Evolutionary conservation across 2,329 filamentous ascomycete species (phyloP).

Genomic region (Geosmithia putterillii): DNA sequence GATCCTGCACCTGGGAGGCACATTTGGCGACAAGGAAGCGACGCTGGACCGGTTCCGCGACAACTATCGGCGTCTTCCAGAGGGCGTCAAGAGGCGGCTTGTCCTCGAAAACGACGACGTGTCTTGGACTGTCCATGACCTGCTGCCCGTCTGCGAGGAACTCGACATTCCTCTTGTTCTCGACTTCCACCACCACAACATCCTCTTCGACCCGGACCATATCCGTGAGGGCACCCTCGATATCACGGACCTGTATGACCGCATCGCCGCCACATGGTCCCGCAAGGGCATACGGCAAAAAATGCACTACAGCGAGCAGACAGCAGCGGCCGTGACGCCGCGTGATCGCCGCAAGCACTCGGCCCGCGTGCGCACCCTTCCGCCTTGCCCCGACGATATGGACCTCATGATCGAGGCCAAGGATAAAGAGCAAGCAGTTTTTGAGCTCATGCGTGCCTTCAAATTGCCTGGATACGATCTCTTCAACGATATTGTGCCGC

Average conservation of each 20-base stretch:
- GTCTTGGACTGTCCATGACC: constrained; percentile 80
- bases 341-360: constrained; percentile 77
- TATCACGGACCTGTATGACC: constrained; percentile 60
- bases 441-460: constrained; percentile 83
- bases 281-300: constrained; percentile 80
- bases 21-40: constrained; percentile 74
- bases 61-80: constrained; percentile 57
- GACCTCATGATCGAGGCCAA: constrained; percentile 99
- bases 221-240: constrained; percentile 77
- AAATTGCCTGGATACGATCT: constrained; percentile 68
- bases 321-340: constrained; percentile 51
- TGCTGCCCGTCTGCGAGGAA: constrained; percentile 83
- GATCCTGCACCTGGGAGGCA: constrained; percentile 87
- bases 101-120: constrained; percentile 95
- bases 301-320: constrained; percentile 89
- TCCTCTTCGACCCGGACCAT: constrained; percentile 58
- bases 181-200: constrained; percentile 94
- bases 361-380: constrained; percentile 63
- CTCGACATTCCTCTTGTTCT: constrained; percentile 88
- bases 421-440: constrained; percentile 93
- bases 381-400: constrained; percentile 72
- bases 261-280: constrained; percentile 75
- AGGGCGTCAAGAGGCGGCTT: constrained; percentile 63
- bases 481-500: constrained; percentile 66
- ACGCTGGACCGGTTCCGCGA: constrained; percentile 67